Percentiles rank a stretch among this genome's conserved stretches.
These are phyloP conservation scores for Monilinia vaccinii-corymbosi DNA, from an alignment of 2,329 filamentous ascomycete genomes.

Conservation along the genomic window DNA sequence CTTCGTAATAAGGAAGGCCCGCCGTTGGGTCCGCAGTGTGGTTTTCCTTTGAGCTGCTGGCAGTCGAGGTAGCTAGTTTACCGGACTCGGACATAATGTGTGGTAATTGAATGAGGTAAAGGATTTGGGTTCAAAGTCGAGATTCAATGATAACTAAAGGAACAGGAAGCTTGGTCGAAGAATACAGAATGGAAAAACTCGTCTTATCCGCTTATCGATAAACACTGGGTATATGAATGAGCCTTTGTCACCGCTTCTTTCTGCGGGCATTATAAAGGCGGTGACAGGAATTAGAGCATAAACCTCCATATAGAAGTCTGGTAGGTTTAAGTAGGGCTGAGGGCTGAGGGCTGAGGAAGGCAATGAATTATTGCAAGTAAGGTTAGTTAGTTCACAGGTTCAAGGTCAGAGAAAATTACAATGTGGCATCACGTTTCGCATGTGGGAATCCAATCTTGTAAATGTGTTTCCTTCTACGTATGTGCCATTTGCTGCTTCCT, in stretches of 20 bases:
- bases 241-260: too few species aligned
- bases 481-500: neutral
- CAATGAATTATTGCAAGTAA: neutral
- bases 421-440: neutral
- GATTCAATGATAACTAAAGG: neutral
- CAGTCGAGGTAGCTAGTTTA: neutral
- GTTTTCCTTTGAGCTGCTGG: conserved; percentile 32
- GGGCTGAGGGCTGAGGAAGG: too few species aligned
- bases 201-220: conserved; percentile 10
- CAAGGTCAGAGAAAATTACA: neutral
- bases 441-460: neutral
- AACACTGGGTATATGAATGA: too few species aligned
- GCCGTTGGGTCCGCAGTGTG: conserved; percentile 37
- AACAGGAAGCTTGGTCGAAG: neutral
- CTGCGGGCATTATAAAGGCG: too few species aligned
- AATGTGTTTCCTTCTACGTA: conserved; percentile 2
- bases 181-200: neutral
- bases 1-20: conserved; percentile 61
- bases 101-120: neutral
- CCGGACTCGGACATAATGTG: neutral
- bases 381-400: neutral
- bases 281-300: neutral
- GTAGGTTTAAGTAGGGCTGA: neutral
- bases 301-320: too few species aligned
- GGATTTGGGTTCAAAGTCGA: neutral